A percentile compares a stretch with the other conserved stretches of the same genome.
Conservation (phyloP, 306 rosid species). For the Vachellia pachyceras region DNA sequence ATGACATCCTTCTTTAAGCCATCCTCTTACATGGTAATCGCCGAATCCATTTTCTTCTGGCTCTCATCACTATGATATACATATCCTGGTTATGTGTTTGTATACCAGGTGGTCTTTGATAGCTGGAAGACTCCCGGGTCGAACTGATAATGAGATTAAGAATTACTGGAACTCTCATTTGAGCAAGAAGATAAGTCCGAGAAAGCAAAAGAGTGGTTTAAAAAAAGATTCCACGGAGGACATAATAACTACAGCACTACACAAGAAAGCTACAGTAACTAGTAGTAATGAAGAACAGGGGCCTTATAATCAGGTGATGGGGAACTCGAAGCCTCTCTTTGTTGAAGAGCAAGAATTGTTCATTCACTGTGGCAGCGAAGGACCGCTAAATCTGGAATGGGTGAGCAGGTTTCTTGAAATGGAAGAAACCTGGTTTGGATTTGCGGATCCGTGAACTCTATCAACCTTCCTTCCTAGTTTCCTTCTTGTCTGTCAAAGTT, state of each 20-base stretch:
- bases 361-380: constrained; percentile 2
- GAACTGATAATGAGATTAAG: constrained; percentile 44
- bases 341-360: background rate
- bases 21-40: background rate
- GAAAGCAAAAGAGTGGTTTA: constrained; percentile 28
- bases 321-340: background rate
- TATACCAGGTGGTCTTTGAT: constrained; percentile 18
- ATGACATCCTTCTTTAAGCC: too few species aligned
- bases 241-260: background rate
- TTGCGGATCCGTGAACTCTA: constrained; percentile 12
- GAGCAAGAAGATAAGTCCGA: constrained; percentile 48
- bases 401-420: constrained; percentile 47
- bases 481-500: background rate
- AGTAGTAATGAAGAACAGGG: constrained; percentile 24
- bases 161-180: constrained; percentile 46
- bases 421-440: constrained; percentile 50
- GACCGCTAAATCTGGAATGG: constrained; percentile 32
- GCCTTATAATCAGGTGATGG: constrained; percentile 7
- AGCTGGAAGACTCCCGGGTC: constrained; percentile 51
- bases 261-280: background rate
- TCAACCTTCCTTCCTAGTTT: background rate
- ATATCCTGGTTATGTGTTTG: background rate
- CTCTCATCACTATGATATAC: background rate
- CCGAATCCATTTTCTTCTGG: background rate
- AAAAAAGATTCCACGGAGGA: constrained; percentile 8